Conservation (phyloP, 352 stramenopile species). For the Pythium angustatum region DNA sequence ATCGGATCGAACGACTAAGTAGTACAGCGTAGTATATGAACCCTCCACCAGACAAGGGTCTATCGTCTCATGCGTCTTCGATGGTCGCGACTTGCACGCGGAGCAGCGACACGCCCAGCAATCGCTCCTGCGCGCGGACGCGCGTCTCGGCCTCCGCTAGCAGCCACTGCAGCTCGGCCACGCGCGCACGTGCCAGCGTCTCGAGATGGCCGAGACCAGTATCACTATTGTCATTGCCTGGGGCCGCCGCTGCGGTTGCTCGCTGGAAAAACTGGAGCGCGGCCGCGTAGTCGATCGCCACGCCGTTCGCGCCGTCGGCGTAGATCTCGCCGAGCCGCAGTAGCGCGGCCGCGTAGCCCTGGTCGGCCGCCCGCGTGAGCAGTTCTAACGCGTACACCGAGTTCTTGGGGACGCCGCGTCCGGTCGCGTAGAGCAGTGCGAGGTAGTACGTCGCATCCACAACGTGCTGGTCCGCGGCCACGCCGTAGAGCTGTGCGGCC, state of each 20-base stretch:
- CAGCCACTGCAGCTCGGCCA: conserved; percentile 42
- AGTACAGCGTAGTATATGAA: too few relatives aligned
- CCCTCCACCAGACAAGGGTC: neutral
- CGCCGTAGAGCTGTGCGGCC: conserved; percentile 26
- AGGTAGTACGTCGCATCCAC: conserved; percentile 58
- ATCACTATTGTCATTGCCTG: conserved; percentile 32
- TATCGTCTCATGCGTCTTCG: conserved; percentile 20
- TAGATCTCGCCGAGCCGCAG: conserved; percentile 54
- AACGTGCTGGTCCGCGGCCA: conserved; percentile 30
- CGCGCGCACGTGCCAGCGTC: conserved; percentile 18
- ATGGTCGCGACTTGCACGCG: conserved; percentile 42
- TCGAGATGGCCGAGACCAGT: neutral
- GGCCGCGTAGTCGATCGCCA: conserved; percentile 38
- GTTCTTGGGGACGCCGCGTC: conserved; percentile 47
- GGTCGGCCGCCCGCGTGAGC: conserved; percentile 44
- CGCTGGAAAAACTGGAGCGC: conserved; percentile 53
- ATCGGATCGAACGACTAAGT: too few relatives aligned
- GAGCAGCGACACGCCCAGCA: conserved; percentile 48
- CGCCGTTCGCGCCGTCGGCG: conserved; percentile 33
- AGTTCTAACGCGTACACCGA: conserved; percentile 32
- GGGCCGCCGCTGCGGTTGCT: conserved; percentile 18
- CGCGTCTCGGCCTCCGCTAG: conserved; percentile 43
- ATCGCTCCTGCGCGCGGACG: conserved; percentile 42
- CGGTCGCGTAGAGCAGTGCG: conserved; percentile 43
- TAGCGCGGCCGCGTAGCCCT: conserved; percentile 48